These are phyloP conservation scores for Coccomyxa sp. DNA, from an alignment of 139 green algal genomes.

Conservation along the genomic window DNA sequence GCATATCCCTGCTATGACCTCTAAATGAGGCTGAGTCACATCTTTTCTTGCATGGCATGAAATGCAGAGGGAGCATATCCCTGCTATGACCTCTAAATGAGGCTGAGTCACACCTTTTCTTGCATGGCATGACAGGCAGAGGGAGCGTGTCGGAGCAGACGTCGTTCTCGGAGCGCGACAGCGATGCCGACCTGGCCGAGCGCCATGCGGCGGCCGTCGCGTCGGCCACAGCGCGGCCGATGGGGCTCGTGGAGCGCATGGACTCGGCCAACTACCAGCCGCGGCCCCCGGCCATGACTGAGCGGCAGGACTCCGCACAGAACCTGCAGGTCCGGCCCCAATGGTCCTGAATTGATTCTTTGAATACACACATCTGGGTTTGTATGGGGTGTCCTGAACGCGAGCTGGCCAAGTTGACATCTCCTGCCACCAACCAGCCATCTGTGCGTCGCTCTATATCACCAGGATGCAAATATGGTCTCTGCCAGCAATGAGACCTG, in stretches of 20 bases:
- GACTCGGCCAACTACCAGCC: slow-evolving; percentile 17
- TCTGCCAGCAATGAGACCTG: neutral
- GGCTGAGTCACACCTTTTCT: neutral
- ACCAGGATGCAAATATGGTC: neutral
- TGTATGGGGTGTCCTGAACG: neutral
- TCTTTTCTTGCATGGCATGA: neutral
- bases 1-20: too few species aligned
- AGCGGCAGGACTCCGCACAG: slow-evolving; percentile 16
- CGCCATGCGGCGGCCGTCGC: neutral
- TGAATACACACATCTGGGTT: neutral
- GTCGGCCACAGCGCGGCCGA: neutral
- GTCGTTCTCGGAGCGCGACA: neutral
- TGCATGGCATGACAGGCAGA: neutral
- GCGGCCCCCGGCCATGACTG: slow-evolving; percentile 6
- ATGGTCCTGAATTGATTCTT: neutral
- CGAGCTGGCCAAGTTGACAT: neutral
- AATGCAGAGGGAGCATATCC: neutral
- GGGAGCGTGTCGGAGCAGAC: neutral
- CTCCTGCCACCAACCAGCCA: too few species aligned
- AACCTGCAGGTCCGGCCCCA: neutral
- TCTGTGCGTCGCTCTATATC: neutral
- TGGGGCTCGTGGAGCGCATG: slow-evolving; percentile 7
- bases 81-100: neutral
- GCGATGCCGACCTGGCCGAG: neutral
- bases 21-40: neutral